A percentile compares a stretch with the other conserved stretches of the same genome.
phyloP scores from a whole-genome alignment of 306 rosid species.

The Boehmeria nivea region DNA sequence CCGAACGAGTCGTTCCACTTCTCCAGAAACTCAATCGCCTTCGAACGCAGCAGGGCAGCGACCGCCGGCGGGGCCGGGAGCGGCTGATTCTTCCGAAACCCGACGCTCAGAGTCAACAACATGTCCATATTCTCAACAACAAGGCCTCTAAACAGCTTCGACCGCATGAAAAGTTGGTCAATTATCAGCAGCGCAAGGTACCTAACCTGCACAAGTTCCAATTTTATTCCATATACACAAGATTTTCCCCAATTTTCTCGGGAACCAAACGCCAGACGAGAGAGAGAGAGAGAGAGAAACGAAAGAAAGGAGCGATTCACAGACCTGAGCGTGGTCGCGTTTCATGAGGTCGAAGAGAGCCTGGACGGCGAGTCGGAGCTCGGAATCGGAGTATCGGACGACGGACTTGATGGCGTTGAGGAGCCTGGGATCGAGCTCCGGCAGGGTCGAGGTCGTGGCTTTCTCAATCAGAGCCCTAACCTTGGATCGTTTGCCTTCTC shows the following conservation, averaged over 20 bases:
- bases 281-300: background rate
- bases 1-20: slow-evolving; percentile 87
- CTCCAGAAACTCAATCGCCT: slow-evolving; percentile 82
- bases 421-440: slow-evolving; percentile 75
- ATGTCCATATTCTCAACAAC: slow-evolving; percentile 69
- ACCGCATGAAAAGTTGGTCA: slow-evolving; percentile 90
- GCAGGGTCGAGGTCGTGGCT: slow-evolving; percentile 61
- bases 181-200: slow-evolving; percentile 75
- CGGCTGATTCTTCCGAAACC: slow-evolving; percentile 62
- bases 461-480: slow-evolving; percentile 59
- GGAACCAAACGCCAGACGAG: background rate
- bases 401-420: slow-evolving; percentile 75
- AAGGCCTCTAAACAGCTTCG: slow-evolving; percentile 73
- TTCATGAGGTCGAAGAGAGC: slow-evolving; percentile 81
- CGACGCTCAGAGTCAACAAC: slow-evolving; percentile 65
- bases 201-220: slow-evolving; percentile 60
- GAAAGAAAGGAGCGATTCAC: no score
- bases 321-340: slow-evolving; percentile 85
- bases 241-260: slow-evolving; percentile 5
- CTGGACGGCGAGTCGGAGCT: slow-evolving; percentile 62
- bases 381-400: slow-evolving; percentile 67
- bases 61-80: slow-evolving; percentile 75
- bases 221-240: background rate
- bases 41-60: slow-evolving; percentile 63
- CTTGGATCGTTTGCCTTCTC: slow-evolving; percentile 24